phyloP scores from a whole-genome alignment of 164 flowering plant genomes.

The Kingdonia uniflora region DNA sequence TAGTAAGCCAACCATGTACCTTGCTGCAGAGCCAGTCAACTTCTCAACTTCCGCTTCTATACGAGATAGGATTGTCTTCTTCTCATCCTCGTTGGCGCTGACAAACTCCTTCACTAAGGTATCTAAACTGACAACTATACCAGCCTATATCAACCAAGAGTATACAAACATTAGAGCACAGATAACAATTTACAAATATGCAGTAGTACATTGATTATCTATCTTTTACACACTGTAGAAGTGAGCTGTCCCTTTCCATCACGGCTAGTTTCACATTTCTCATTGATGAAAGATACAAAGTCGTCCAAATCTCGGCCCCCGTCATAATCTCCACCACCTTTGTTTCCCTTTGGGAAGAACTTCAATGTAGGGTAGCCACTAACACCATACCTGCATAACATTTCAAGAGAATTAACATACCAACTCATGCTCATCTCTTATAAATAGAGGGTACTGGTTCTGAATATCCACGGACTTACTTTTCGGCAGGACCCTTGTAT shows the following conservation, averaged over 20 bases:
- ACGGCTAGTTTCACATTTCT: constrained; percentile 78
- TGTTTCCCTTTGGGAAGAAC: constrained; percentile 86
- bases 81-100: constrained; percentile 56
- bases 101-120: constrained; percentile 75
- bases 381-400: constrained; percentile 64
- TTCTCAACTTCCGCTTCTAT: constrained; percentile 74
- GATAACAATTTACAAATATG: too few species aligned
- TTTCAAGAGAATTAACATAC: too few species aligned
- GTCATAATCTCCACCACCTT: constrained; percentile 92
- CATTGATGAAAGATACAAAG: constrained; percentile 82
- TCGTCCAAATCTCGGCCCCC: constrained; percentile 88
- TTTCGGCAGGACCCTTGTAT: constrained; percentile 62
- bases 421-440: too few species aligned
- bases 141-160: constrained; percentile 48
- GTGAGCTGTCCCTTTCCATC: constrained; percentile 87
- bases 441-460: not conserved
- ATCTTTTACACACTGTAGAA: constrained; percentile 14
- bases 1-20: constrained; percentile 24
- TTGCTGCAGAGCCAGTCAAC: constrained; percentile 62
- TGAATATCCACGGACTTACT: constrained; percentile 14
- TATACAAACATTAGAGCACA: too few species aligned
- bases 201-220: too few species aligned
- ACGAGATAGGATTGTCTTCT: constrained; percentile 41
- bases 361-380: constrained; percentile 94
- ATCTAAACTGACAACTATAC: constrained; percentile 47